Conservation (phyloP, 257 asterid species). For the Buddleja alternifolia region DNA sequence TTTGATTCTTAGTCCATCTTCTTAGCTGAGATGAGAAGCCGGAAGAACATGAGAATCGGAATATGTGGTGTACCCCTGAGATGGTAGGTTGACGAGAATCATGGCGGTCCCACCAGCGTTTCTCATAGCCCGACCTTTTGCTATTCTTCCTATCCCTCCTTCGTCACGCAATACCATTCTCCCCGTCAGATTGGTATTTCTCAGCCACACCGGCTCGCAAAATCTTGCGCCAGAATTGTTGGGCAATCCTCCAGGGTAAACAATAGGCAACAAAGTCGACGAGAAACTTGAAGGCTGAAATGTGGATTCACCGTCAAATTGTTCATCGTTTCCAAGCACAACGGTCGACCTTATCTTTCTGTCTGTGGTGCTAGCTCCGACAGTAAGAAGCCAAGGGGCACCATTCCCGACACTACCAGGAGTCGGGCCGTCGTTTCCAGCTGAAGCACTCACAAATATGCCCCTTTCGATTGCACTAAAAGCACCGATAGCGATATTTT, state of each 20-base stretch:
- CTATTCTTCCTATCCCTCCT: background rate
- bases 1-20: conserved; percentile 31
- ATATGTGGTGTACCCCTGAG: background rate
- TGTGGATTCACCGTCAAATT: conserved; percentile 39
- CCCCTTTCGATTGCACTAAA: conserved; percentile 50
- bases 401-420: conserved; percentile 5
- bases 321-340: conserved; percentile 36
- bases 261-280: conserved; percentile 26
- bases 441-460: conserved; percentile 49
- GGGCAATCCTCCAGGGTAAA: conserved; percentile 30
- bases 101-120: conserved; percentile 36
- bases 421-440: conserved; percentile 38
- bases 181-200: conserved; percentile 3
- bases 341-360: conserved; percentile 42
- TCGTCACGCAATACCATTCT: conserved; percentile 28
- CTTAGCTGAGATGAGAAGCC: conserved; percentile 32
- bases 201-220: conserved; percentile 27
- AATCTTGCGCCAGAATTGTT: conserved; percentile 12
- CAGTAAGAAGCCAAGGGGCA: conserved; percentile 62
- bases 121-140: conserved; percentile 25
- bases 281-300: conserved; percentile 43
- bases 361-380: conserved; percentile 56
- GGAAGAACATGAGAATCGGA: conserved; percentile 35
- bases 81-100: conserved; percentile 11
- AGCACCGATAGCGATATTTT: conserved; percentile 39